These are phyloP conservation scores for Usnea hakonensis DNA, from an alignment of 495 filamentous ascomycete species.

Conservation along the genomic window DNA sequence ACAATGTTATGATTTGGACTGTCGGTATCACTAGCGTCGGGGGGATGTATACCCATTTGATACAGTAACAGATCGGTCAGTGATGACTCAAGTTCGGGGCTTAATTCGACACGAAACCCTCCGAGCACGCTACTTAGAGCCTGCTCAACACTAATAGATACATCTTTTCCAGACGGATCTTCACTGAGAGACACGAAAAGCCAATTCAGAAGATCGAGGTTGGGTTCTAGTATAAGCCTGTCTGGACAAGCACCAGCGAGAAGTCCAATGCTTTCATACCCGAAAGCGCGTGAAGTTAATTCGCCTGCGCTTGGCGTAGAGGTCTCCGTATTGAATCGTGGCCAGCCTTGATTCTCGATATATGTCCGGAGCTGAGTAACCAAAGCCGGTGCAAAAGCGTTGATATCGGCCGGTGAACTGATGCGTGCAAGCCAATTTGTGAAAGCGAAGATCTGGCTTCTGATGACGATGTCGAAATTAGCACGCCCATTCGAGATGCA, in stretches of 20 bases:
- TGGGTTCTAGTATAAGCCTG: slow-evolving; percentile 46
- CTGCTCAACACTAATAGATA: slow-evolving; percentile 82
- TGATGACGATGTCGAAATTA: neutral
- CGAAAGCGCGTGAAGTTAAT: slow-evolving; percentile 59
- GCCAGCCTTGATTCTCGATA: slow-evolving; percentile 78
- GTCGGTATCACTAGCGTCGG: slow-evolving; percentile 35
- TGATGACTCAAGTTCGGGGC: slow-evolving; percentile 39
- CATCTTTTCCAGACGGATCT: slow-evolving; percentile 63
- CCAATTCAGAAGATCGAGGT: slow-evolving; percentile 62
- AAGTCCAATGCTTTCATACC: slow-evolving; percentile 80
- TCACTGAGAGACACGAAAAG: slow-evolving; percentile 74
- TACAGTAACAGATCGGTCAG: slow-evolving; percentile 54
- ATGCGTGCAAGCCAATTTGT: slow-evolving; percentile 81
- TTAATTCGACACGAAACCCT: slow-evolving; percentile 43
- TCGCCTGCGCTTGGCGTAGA: slow-evolving; percentile 44
- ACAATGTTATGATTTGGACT: slow-evolving; percentile 38
- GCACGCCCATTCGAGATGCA: neutral
- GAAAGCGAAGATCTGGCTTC: slow-evolving; percentile 74
- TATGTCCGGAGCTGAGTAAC: slow-evolving; percentile 65
- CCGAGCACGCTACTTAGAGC: slow-evolving; percentile 70
- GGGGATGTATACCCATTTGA: slow-evolving; percentile 51
- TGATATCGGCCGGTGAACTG: slow-evolving; percentile 50
- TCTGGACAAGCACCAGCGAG: slow-evolving; percentile 44
- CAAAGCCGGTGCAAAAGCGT: slow-evolving; percentile 59
- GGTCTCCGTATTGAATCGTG: slow-evolving; percentile 45